Percentiles rank a stretch among this genome's conserved stretches.
Evolutionary conservation across 768 basidiomycete genomes (phyloP).

Genomic region (Boletus edulis): DNA sequence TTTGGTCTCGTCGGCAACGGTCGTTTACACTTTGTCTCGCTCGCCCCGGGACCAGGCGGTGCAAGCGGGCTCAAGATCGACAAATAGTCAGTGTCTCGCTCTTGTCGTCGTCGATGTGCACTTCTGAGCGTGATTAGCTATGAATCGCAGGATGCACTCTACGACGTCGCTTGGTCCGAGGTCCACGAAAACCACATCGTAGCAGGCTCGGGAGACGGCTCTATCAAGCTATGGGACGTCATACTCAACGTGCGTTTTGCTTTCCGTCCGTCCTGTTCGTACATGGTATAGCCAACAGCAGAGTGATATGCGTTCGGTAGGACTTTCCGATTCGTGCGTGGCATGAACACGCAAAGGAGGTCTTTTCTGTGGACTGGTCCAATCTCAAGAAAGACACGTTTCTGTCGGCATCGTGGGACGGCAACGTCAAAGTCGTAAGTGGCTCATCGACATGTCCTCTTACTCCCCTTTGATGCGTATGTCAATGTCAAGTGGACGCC

Average conservation of each 20-base stretch:
- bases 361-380: conserved; percentile 94
- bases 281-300: conserved; percentile 16
- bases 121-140: conserved; percentile 48
- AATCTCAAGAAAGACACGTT: conserved; percentile 89
- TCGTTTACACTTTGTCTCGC: conserved; percentile 67
- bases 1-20: conserved; percentile 97
- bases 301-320: conserved; percentile 44
- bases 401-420: conserved; percentile 90
- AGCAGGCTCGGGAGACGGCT: conserved; percentile 87
- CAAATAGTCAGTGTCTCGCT: conserved; percentile 55
- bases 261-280: neutral
- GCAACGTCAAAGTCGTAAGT: conserved; percentile 81
- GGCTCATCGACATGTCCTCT: neutral
- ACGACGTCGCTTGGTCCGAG: conserved; percentile 95
- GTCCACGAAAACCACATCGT: conserved; percentile 91
- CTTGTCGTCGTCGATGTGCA: neutral
- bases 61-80: conserved; percentile 50
- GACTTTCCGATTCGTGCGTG: conserved; percentile 87
- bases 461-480: neutral
- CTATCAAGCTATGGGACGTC: conserved; percentile 87
- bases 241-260: conserved; percentile 65
- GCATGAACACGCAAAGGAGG: conserved; percentile 93
- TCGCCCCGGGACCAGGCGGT: conserved; percentile 47
- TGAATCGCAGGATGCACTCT: conserved; percentile 87
- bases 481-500: conserved; percentile 71